Percentiles rank a stretch among this genome's conserved stretches.
These are phyloP conservation scores for Penicillium sp. DNA, from an alignment of 2,329 filamentous ascomycete species.

Conservation along the genomic window DNA sequence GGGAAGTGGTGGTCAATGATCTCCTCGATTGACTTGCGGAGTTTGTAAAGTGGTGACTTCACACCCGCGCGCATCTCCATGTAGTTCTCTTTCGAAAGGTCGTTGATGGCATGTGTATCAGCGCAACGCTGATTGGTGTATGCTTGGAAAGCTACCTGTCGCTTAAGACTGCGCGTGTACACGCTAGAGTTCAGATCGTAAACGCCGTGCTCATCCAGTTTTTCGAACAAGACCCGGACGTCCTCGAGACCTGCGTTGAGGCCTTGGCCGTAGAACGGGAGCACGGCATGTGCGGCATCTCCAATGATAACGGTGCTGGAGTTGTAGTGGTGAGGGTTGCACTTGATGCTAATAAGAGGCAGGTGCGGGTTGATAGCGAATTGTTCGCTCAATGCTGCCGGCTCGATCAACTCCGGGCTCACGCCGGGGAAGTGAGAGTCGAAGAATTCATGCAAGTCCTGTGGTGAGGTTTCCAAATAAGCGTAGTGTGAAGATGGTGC, in stretches of 20 bases:
- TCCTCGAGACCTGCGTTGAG: conserved; percentile 98
- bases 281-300: conserved; percentile 95
- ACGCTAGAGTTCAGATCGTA: conserved; percentile 33
- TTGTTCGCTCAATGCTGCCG: conserved; percentile 67
- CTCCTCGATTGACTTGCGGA: conserved; percentile 87
- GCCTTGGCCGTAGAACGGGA: conserved; percentile 96
- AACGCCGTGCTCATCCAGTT: conserved; percentile 69
- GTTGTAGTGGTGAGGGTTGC: conserved; percentile 79
- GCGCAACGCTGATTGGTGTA: conserved; percentile 74
- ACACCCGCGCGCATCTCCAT: conserved; percentile 90
- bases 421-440: conserved; percentile 84
- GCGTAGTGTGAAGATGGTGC: conserved; percentile 71
- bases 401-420: conserved; percentile 58
- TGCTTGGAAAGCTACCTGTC: conserved; percentile 60
- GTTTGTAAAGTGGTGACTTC: conserved; percentile 70
- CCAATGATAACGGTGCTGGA: conserved; percentile 81
- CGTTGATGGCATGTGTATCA: conserved; percentile 88
- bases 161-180: conserved; percentile 48
- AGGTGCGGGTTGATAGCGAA: conserved; percentile 85
- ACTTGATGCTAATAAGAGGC: conserved; percentile 91
- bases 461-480: conserved; percentile 64
- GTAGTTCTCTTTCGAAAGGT: conserved; percentile 88
- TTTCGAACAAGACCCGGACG: conserved; percentile 81
- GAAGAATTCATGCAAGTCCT: conserved; percentile 81
- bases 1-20: conserved; percentile 75